These are phyloP conservation scores for Metschnikowia sp. DNA, from an alignment of 805 yeast genomes.

Conservation along the genomic window DNA sequence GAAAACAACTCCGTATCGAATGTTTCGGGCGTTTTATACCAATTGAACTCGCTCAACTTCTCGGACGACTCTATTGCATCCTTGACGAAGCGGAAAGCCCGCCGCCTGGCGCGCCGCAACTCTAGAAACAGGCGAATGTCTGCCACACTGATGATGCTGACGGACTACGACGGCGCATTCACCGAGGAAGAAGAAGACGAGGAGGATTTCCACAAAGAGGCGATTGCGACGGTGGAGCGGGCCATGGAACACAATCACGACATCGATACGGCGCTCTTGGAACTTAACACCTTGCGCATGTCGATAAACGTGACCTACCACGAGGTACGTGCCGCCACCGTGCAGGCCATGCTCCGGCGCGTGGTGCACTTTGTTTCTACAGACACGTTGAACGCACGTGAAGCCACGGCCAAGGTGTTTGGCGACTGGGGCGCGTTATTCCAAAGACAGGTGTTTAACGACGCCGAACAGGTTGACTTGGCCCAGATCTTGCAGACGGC, in stretches of 20 bases:
- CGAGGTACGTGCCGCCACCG: conserved; percentile 83
- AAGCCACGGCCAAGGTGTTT: conserved; percentile 74
- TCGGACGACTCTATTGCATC: conserved; percentile 62
- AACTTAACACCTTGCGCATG: conserved; percentile 93
- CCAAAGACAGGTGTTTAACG: conserved; percentile 80
- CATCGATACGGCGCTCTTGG: conserved; percentile 87
- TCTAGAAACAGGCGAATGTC: conserved; percentile 33
- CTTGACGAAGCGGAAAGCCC: conserved; percentile 43
- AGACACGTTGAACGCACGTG: conserved; percentile 70
- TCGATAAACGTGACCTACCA: conserved; percentile 94
- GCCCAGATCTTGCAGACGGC: conserved; percentile 48
- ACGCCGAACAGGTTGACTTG: conserved; percentile 74
- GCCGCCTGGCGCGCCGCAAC: conserved; percentile 27
- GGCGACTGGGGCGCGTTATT: conserved; percentile 79
- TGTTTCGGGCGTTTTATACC: conserved; percentile 44
- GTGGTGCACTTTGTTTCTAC: conserved; percentile 73
- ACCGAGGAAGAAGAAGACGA: conserved; percentile 43
- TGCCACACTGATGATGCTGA: conserved; percentile 35
- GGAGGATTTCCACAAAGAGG: conserved; percentile 84
- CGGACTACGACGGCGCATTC: conserved; percentile 43
- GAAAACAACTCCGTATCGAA: conserved; percentile 34
- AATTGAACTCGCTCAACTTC: conserved; percentile 45
- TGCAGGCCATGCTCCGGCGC: conserved; percentile 65
- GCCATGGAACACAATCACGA: conserved; percentile 92
- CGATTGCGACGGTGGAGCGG: conserved; percentile 88